Conservation (phyloP, 2,329 filamentous ascomycete species). For the Penicillium thymicola region DNA sequence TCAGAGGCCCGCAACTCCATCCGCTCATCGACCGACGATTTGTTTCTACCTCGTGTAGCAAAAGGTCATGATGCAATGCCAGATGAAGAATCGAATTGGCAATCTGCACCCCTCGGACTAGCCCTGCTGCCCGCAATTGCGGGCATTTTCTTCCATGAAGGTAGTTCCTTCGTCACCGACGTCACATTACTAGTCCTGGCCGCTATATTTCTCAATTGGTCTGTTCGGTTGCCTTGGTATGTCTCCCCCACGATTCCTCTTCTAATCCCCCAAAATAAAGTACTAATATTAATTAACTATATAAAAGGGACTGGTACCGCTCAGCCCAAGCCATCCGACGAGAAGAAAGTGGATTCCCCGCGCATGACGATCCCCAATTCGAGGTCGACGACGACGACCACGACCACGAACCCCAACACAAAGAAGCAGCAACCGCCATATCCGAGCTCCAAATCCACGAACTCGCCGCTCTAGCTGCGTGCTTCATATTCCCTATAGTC, state of each 20-base stretch:
- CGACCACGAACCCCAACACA: slow-evolving; percentile 12
- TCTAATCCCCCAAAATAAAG: background rate
- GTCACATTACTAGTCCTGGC: slow-evolving; percentile 75
- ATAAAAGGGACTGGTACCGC: slow-evolving; percentile 66
- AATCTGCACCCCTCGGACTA: slow-evolving; percentile 76
- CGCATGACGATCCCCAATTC: slow-evolving; percentile 23
- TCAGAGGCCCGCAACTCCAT: slow-evolving; percentile 63
- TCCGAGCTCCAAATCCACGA: slow-evolving; percentile 72
- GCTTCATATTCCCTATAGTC: slow-evolving; percentile 72
- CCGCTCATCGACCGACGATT: slow-evolving; percentile 65
- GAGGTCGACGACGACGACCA: slow-evolving; percentile 29
- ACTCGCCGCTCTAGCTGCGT: slow-evolving; percentile 68
- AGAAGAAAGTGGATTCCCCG: slow-evolving; percentile 38
- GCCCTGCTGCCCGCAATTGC: slow-evolving; percentile 83
- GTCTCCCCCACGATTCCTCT: no score
- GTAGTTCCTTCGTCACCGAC: slow-evolving; percentile 79
- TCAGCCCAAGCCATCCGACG: slow-evolving; percentile 63
- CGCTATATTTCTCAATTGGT: slow-evolving; percentile 88
- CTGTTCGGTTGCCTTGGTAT: slow-evolving; percentile 83
- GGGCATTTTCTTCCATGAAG: slow-evolving; percentile 80
- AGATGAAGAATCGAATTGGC: slow-evolving; percentile 64
- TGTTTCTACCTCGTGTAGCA: slow-evolving; percentile 58
- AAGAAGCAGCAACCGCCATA: slow-evolving; percentile 40
- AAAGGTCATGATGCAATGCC: slow-evolving; percentile 30
- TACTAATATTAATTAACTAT: background rate